Base-by-base conservation (phyloP, 2,329 filamentous ascomycete species). In the Penicillium sp. region DNA sequence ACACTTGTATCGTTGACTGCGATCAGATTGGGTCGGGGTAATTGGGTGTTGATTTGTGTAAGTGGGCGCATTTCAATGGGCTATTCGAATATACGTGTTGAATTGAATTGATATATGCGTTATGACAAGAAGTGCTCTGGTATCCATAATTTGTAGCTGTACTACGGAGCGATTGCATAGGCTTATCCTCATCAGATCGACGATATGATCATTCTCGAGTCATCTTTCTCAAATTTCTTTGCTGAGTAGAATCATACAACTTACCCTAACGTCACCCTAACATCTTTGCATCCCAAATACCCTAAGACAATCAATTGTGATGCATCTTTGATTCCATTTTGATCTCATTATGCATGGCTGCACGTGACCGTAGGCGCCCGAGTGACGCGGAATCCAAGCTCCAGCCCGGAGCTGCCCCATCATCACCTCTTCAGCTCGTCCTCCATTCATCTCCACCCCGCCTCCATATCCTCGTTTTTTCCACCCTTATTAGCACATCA, bases 401-500 rank as follows among this genome's bases (percentile, higher is more conserved):
- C 65, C 61, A 62, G 56, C 24, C 43, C 67, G 55, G 61, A 66
- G 67, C 68, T 66, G 52, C 53, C 49, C 57, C 57, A 63, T 60
- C 63, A 60, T 53, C 60, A 58, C 50, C 59, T 55, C 58, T 52
- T 41, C 59, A 52, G 46, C 60, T 58, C 53, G 54, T 62, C 60
- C 53, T 62, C 37, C 50, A 41, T 41, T 52, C 52, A 50, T 53
- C 51, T 48, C 52, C 52, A 47, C 49, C 52, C 45, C 46, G 49
- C 35, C 55, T 51, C 50, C 37, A 37, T 48, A 29, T 54, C 48
- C 54, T 55, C 47, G 19, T 41, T 52, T 10, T 31, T 55, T n/a
- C n/a, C 50, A 24, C 24, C 46, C 11, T 19, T 54, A 52, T 46
- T 51, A 48, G 56, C 57, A 64, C 66, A 76, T 62, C 60, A 99